Percentiles rank a stretch among this genome's conserved stretches.
Conservation (phyloP, 1,139 yeast genomes). For the Williopsis jadinii region DNA sequence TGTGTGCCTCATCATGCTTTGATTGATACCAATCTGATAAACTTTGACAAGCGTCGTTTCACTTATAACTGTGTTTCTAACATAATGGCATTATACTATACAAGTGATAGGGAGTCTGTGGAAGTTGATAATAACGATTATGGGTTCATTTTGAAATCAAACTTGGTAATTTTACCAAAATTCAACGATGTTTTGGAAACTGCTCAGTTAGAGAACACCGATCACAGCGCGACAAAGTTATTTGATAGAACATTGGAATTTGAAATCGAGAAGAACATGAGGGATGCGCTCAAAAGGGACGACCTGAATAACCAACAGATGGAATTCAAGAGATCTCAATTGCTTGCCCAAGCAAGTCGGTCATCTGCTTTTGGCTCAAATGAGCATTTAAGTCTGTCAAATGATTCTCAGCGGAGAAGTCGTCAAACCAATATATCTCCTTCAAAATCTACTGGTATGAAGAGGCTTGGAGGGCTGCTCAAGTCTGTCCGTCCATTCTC, state of each 20-base stretch:
- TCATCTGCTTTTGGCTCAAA: conserved; percentile 9
- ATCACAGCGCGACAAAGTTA: conserved; percentile 29
- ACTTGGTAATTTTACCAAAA: conserved; percentile 11
- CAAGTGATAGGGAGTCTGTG: neutral
- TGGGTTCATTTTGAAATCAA: conserved; percentile 9
- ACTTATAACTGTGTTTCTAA: conserved; percentile 50
- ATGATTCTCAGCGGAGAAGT: conserved; percentile 11
- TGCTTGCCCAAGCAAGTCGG: conserved; percentile 20
- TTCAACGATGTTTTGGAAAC: conserved; percentile 29
- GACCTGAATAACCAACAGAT: conserved; percentile 33
- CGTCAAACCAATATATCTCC: conserved; percentile 15
- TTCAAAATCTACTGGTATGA: conserved; percentile 24
- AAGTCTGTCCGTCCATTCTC: conserved; percentile 40
- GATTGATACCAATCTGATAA: conserved; percentile 49
- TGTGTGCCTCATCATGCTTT: conserved; percentile 62
- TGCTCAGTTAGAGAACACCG: conserved; percentile 37
- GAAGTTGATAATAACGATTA: conserved; percentile 4
- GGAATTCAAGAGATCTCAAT: conserved; percentile 26
- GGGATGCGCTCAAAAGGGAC: conserved; percentile 44
- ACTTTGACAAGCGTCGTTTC: conserved; percentile 64
- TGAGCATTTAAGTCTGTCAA: conserved; percentile 5
- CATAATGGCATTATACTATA: conserved; percentile 35
- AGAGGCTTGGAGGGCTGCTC: conserved; percentile 36
- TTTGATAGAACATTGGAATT: conserved; percentile 38
- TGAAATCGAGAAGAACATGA: conserved; percentile 43